Base-by-base conservation (phyloP, 2,329 filamentous ascomycete genomes). In the Fusarium tricinctum region DNA sequence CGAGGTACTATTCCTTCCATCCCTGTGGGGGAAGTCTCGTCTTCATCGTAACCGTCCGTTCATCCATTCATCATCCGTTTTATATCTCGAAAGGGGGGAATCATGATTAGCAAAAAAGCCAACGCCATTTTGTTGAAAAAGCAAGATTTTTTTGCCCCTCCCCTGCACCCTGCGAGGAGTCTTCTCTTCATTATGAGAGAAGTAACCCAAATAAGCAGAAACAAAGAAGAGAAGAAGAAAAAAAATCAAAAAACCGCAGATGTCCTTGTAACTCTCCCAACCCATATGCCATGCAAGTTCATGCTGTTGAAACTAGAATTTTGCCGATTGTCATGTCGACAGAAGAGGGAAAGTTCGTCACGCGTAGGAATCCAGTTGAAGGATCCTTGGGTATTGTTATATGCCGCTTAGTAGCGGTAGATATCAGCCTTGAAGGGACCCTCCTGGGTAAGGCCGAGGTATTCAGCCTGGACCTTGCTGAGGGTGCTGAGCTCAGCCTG, bases 341-440 rank as follows among this genome's bases (percentile, higher is more conserved):
- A 73, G 69, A 75, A 73, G 69, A 73, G 71, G 72, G 67, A 71
- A 71, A 61, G 58, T 70, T 79, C 76, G 72, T 79, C 75, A 78
- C 73, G 77, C 77, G 71, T 79, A 74, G 73, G 74, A 74, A 50
- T 75, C 78, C 78, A 74, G 78, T 80, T 80, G 78, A 80, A 79
- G 78, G 78, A 77, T 67, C 75, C 77, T 73, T 74, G 73, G 76
- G 74, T 73, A 77, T 75, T 75, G 71, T 75, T 76, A 78, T 69
- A 75, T 57, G 59, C 69, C 69, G 71, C 75, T 82, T 82, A 82
- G 80, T 82, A 82, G 77, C 81, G 81, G 81, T 82, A 82, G 76
- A 77, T 79, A 52, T 98, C 95, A 83, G 86, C 87, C 93, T 99
- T 99, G 92, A 88, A 99, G 76, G 96, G 96, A 80, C 96, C 96